phyloP scores from a whole-genome alignment of 164 flowering plant genomes.

The Santalum album region DNA sequence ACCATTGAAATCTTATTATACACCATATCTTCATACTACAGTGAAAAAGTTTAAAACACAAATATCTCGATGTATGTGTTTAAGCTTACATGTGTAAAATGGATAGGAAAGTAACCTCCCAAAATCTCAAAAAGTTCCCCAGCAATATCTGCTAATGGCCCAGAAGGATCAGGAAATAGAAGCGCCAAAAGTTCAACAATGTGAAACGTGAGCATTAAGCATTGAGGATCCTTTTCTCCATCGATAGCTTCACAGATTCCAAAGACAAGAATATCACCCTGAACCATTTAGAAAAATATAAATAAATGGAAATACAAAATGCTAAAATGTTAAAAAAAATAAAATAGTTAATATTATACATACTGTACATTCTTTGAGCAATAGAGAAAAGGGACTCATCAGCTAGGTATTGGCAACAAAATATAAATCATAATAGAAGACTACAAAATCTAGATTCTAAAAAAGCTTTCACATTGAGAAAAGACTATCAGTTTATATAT shows the following conservation, averaged over 20 bases:
- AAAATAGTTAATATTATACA: too few species aligned
- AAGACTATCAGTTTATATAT: too few species aligned
- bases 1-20: too few species aligned
- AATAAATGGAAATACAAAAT: neutral
- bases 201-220: constrained; percentile 69
- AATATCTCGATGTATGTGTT: too few species aligned
- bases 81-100: constrained; percentile 93
- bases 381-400: too few species aligned
- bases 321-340: too few species aligned
- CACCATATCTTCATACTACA: too few species aligned
- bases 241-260: constrained; percentile 86
- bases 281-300: constrained; percentile 7
- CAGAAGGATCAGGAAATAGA: constrained; percentile 61
- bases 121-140: constrained; percentile 67
- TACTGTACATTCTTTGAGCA: too few species aligned
- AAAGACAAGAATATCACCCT: constrained; percentile 74
- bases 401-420: too few species aligned
- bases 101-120: constrained; percentile 85
- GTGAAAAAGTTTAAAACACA: neutral
- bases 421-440: too few species aligned
- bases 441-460: too few species aligned
- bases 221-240: constrained; percentile 87
- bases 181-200: constrained; percentile 53
- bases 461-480: too few species aligned
- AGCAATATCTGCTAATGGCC: constrained; percentile 49